phyloP scores from a whole-genome alignment of 257 asterid species.

The Cordia subcordata region DNA sequence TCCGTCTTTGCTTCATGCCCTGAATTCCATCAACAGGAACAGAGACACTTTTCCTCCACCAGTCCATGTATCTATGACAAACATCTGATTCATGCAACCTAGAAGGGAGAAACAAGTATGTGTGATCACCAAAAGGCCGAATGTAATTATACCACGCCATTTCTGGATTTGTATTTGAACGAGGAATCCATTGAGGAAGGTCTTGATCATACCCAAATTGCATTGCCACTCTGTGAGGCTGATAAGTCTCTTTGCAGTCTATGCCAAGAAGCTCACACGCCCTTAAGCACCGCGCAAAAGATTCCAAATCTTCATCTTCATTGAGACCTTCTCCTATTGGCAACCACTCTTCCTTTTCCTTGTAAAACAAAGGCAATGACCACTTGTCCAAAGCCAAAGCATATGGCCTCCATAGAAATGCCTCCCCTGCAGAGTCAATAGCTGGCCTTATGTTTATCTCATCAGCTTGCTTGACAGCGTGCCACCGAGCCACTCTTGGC shows the following conservation, averaged over 20 bases:
- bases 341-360: constrained; percentile 20
- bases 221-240: constrained; percentile 36
- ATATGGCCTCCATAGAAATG: constrained; percentile 35
- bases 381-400: constrained; percentile 22
- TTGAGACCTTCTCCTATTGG: not conserved
- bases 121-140: constrained; percentile 6
- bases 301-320: constrained; percentile 17
- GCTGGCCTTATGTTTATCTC: constrained; percentile 24
- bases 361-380: constrained; percentile 23
- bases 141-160: constrained; percentile 14
- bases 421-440: constrained; percentile 23
- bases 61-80: constrained; percentile 18
- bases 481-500: constrained; percentile 31
- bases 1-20: constrained; percentile 12
- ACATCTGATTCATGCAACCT: constrained; percentile 27
- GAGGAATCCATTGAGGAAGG: constrained; percentile 18
- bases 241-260: constrained; percentile 32
- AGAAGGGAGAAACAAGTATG: constrained; percentile 17
- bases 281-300: constrained; percentile 26
- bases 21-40: constrained; percentile 10
- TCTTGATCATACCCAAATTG: constrained; percentile 42
- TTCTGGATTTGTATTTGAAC: not conserved
- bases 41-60: constrained; percentile 31
- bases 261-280: constrained; percentile 24
- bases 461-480: constrained; percentile 1